A percentile compares a stretch with the other conserved stretches of the same genome.
Evolutionary conservation across 176 grass and related monocot genomes (phyloP).

Genomic region (Puya raimondii): DNA sequence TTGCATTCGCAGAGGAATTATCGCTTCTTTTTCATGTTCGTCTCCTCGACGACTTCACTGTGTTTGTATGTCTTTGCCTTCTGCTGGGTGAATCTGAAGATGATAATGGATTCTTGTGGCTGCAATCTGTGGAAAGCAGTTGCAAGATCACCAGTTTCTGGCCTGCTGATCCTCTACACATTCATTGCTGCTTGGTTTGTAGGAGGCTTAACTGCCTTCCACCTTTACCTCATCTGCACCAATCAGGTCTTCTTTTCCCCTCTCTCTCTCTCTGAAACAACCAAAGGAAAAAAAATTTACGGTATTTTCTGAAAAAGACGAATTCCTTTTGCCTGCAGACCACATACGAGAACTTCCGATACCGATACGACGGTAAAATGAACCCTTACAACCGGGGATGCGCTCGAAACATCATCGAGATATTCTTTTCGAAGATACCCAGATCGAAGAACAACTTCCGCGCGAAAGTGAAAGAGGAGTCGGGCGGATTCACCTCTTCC

Average conservation of each 20-base stretch:
- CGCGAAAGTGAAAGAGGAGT: slow-evolving; percentile 37
- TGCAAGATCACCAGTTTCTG: slow-evolving; percentile 54
- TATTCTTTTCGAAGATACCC: slow-evolving; percentile 53
- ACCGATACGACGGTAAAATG: slow-evolving; percentile 68
- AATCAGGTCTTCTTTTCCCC: slow-evolving; percentile 48
- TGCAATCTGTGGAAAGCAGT: slow-evolving; percentile 36
- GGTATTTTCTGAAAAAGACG: not conserved
- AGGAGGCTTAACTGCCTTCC: slow-evolving; percentile 82
- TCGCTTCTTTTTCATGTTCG: slow-evolving; percentile 82
- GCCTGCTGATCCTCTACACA: slow-evolving; percentile 65
- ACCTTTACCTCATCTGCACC: slow-evolving; percentile 74
- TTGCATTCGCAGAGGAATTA: slow-evolving; percentile 54
- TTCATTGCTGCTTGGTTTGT: slow-evolving; percentile 91
- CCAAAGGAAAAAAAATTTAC: too few relatives aligned
- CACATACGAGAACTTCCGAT: slow-evolving; percentile 95
- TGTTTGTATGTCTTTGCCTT: slow-evolving; percentile 79
- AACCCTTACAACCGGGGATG: slow-evolving; percentile 78
- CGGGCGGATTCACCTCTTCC: slow-evolving; percentile 22
- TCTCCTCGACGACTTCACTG: slow-evolving; percentile 59
- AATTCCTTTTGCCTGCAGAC: slow-evolving; percentile 40
- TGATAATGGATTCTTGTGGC: slow-evolving; percentile 14
- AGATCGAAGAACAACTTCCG: slow-evolving; percentile 56
- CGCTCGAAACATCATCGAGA: slow-evolving; percentile 46
- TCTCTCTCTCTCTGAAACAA: too few relatives aligned
- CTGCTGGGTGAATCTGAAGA: slow-evolving; percentile 60